Percentiles rank a stretch among this genome's conserved stretches.
Evolutionary conservation across 208 protist genomes (phyloP).

Genomic region (Leishmania major): DNA sequence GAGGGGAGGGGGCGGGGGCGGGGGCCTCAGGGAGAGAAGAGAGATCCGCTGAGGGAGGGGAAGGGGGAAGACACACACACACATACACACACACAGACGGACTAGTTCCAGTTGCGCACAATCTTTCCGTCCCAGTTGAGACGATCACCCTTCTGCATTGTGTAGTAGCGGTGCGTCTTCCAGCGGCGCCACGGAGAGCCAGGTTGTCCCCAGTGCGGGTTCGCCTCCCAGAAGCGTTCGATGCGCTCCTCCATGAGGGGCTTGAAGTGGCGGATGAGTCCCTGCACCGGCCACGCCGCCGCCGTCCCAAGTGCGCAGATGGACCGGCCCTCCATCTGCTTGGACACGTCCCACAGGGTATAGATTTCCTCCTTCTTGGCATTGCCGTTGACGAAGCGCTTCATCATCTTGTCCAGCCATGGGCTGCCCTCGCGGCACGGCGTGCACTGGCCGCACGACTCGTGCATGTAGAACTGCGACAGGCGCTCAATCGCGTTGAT

Average conservation of each 20-base stretch:
- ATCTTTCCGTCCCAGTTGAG: conserved; percentile 91
- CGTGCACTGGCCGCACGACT: conserved; percentile 98
- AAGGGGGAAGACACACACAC: not conserved
- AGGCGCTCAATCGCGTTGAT: conserved; percentile 96
- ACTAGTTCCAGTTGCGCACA: conserved; percentile 88
- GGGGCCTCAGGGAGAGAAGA: too few relatives aligned
- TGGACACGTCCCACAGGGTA: conserved; percentile 97
- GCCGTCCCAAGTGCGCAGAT: conserved; percentile 99
- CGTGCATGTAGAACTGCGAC: conserved; percentile 98
- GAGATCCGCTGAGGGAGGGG: not conserved
- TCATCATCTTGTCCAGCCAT: conserved; percentile 98
- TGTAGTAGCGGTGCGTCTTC: conserved; percentile 91
- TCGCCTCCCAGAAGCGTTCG: conserved; percentile 85
- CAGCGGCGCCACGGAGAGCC: conserved; percentile 84
- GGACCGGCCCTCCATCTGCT: conserved; percentile 98
- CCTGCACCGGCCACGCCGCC: conserved; percentile 98
- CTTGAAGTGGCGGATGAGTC: conserved; percentile 97
- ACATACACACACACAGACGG: not conserved
- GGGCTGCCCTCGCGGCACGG: conserved; percentile 97
- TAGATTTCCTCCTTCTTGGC: conserved; percentile 97
- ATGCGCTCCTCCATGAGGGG: conserved; percentile 97
- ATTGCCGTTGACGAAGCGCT: conserved; percentile 96
- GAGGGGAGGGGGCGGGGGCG: not conserved
- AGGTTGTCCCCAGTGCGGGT: conserved; percentile 86
- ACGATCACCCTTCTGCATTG: conserved; percentile 88